A percentile compares a stretch with the other conserved stretches of the same genome.
Evolutionary conservation across 2,329 filamentous ascomycete genomes (phyloP).

Genomic region (Fusarium compactum): DNA sequence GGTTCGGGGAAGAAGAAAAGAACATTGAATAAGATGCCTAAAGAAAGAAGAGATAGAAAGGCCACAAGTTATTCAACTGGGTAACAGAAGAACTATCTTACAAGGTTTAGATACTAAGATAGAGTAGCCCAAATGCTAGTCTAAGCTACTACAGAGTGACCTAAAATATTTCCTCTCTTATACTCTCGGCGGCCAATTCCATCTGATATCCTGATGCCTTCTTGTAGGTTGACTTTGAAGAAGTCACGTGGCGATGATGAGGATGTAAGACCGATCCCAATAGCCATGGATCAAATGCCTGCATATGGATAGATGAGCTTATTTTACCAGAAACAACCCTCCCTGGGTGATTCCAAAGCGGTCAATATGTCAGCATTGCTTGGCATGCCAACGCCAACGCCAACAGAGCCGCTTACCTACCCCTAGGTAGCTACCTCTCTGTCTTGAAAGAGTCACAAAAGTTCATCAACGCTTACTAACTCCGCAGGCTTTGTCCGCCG

Average conservation of each 20-base stretch:
- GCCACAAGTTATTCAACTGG: not conserved
- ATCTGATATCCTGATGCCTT: not conserved
- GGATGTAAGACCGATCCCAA: not conserved
- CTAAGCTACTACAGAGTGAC: not conserved
- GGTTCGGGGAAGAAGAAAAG: not conserved
- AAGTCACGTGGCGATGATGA: not conserved
- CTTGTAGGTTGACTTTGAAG: not conserved
- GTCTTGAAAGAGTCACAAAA: not conserved
- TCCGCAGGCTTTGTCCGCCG: slow-evolving; percentile 30
- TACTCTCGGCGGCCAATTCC: not conserved
- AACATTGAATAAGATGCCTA: no score
- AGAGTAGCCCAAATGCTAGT: not conserved
- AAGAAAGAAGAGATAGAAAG: not conserved
- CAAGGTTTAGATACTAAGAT: not conserved
- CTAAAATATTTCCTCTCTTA: not conserved
- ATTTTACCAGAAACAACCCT: not conserved
- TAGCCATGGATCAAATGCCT: not conserved
- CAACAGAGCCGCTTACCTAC: slow-evolving; percentile 5
- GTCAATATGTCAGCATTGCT: slow-evolving; percentile 1
- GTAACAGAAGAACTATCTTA: not conserved
- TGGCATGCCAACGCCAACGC: not conserved
- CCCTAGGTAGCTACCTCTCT: not conserved
- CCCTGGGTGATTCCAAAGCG: not conserved
- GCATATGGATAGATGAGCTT: not conserved
- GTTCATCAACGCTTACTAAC: slow-evolving; percentile 26